Conservation (phyloP, 305 asterid species). For the Solanum hybrid region DNA sequence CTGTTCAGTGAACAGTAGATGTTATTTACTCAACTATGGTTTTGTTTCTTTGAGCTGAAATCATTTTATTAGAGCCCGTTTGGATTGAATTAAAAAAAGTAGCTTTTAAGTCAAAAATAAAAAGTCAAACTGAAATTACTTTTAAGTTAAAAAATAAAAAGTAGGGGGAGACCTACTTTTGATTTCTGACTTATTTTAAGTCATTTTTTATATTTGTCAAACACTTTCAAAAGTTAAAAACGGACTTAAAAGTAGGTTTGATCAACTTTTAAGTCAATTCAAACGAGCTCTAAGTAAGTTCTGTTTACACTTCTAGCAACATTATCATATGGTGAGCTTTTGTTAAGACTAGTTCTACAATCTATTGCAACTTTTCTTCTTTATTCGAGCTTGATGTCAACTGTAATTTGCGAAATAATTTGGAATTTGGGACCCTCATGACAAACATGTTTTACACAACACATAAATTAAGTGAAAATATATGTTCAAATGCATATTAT, state of each 20-base stretch:
- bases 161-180: too few species aligned
- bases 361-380: background rate
- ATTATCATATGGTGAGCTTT: background rate
- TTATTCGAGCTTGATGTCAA: background rate
- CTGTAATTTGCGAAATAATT: background rate
- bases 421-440: background rate
- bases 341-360: background rate
- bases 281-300: background rate
- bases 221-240: too few species aligned
- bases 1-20: background rate
- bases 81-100: too few species aligned
- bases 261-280: too few species aligned
- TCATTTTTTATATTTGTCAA: too few species aligned
- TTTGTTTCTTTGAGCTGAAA: background rate
- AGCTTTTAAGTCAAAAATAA: too few species aligned
- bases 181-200: too few species aligned
- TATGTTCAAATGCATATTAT: too few species aligned
- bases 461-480: rapidly evolving
- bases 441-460: background rate
- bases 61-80: background rate
- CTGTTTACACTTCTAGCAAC: background rate
- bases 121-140: too few species aligned
- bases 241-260: too few species aligned
- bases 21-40: background rate
- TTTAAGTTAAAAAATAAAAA: too few species aligned